Evolutionary conservation across 2,329 filamentous ascomycete species (phyloP).

Genomic region (Nakataea oryzae): DNA sequence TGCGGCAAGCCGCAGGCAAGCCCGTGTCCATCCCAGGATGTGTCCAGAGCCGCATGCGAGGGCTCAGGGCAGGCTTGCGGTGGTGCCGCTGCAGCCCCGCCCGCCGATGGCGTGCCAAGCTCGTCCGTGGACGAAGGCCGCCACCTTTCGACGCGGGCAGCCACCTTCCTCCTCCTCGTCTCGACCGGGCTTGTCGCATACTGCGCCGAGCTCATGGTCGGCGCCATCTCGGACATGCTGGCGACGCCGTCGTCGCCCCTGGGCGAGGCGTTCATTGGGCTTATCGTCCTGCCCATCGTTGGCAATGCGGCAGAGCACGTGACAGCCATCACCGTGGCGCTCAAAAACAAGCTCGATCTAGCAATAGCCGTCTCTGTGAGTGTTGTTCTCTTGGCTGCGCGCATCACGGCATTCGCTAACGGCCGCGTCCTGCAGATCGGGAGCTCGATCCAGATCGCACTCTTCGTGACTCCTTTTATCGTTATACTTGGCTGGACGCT

Average conservation of each 20-base stretch:
- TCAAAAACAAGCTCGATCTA: constrained; percentile 69
- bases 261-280: constrained; percentile 57
- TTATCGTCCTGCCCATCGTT: constrained; percentile 63
- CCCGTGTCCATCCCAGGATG: not conserved
- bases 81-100: too few relatives aligned
- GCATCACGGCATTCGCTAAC: not conserved
- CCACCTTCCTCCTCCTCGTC: constrained; percentile 50
- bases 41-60: too few relatives aligned
- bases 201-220: constrained; percentile 62
- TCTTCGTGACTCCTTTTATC: constrained; percentile 60
- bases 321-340: constrained; percentile 58
- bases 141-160: constrained; percentile 42
- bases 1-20: not conserved
- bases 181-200: constrained; percentile 56
- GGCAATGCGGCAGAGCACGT: constrained; percentile 67
- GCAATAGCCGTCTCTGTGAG: constrained; percentile 55
- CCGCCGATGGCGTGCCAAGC: too few relatives aligned
- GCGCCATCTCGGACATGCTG: constrained; percentile 55
- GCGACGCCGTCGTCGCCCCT: constrained; percentile 23
- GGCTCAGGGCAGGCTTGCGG: too few relatives aligned
- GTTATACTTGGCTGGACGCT: constrained; percentile 65
- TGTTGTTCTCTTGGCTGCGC: not conserved
- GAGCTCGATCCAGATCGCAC: constrained; percentile 61
- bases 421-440: constrained; percentile 33
- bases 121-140: constrained; percentile 22